Conservation (phyloP, 306 rosid genomes). For the Fragaria iinumae region DNA sequence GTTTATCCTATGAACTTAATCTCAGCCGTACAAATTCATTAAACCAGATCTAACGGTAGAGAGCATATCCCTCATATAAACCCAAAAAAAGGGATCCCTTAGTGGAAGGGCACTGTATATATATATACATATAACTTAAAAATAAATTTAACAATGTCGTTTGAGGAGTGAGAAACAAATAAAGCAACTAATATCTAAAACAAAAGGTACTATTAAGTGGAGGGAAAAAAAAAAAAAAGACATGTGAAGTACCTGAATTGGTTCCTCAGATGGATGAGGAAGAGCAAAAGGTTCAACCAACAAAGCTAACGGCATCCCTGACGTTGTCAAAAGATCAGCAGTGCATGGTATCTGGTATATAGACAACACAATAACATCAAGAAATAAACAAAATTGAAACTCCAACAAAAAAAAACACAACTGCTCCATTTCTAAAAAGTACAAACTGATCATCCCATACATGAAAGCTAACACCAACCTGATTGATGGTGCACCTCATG, state of each 20-base stretch:
- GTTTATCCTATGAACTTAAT: no score
- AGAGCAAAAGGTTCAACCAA: constrained; percentile 95
- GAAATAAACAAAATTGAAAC: neutral
- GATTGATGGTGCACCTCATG: constrained; percentile 97
- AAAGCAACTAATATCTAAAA: constrained; percentile 9
- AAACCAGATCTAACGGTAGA: no score
- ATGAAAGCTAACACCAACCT: constrained; percentile 52
- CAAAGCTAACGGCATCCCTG: constrained; percentile 98
- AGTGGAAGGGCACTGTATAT: no score
- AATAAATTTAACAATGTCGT: neutral
- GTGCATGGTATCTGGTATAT: constrained; percentile 80
- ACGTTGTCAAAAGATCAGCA: constrained; percentile 81
- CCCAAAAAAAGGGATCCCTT: no score
- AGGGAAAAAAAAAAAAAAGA: constrained; percentile 8
- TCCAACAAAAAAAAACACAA: neutral
- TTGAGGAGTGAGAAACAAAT: neutral
- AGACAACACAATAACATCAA: constrained; percentile 19
- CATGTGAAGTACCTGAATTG: constrained; percentile 63
- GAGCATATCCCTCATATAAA: no score
- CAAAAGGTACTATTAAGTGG: constrained; percentile 12
- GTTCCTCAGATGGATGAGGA: constrained; percentile 95
- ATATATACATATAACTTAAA: neutral
- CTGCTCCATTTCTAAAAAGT: neutral
- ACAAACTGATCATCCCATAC: constrained; percentile 8
- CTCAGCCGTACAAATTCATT: no score